Base-by-base conservation (phyloP, 352 stramenopile genomes). In the Phytopythium montanum region DNA sequence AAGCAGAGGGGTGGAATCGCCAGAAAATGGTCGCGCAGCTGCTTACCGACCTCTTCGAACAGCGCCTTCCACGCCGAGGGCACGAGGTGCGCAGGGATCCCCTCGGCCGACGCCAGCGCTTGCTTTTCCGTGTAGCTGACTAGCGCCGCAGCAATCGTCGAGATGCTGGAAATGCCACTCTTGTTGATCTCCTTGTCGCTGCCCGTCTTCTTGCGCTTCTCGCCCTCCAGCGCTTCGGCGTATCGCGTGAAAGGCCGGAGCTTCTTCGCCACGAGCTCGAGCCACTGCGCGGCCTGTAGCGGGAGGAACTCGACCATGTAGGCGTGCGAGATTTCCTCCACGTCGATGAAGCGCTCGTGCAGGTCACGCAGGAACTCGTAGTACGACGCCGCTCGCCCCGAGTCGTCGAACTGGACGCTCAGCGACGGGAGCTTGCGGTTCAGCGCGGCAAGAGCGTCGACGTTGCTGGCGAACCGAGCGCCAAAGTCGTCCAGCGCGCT, bases 181-280 rank as follows among this genome's bases (percentile, higher is more conserved):
- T 87, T 88, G 73, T 81, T 72, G 28, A 89, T 66, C 44, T 92
- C 84, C 55, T 88, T 90, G 66, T 93, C 81, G 44, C 84, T 93
- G 33, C 81, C 80, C 5, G 79, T 81, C 51, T 79, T 77, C 61
- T 83, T 87, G 58, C 79, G 80, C 62, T 85, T 83, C 66, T 93
- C 84, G 29, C 78, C 78, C 42, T 89, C 76, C 7, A 93, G 68
- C 4, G 84, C 81, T 55, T 93, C 84, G 0, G 78, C 74, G 59
- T 92, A 93, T 8, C 84, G 75, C 5, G 72, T 70, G 64, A 93
- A 90, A 26, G 79, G 76, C 14, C 84, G 81, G 54, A 93, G 60
- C 57, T 93, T 93, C 68, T 93, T 93, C 25, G 82, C 60, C 44
- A 88, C 62, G 29, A 85, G 60, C 18, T 42, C 56, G 28, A 93